Conservation (phyloP, 2,329 filamentous ascomycete species). For the Penicillium sp. region DNA sequence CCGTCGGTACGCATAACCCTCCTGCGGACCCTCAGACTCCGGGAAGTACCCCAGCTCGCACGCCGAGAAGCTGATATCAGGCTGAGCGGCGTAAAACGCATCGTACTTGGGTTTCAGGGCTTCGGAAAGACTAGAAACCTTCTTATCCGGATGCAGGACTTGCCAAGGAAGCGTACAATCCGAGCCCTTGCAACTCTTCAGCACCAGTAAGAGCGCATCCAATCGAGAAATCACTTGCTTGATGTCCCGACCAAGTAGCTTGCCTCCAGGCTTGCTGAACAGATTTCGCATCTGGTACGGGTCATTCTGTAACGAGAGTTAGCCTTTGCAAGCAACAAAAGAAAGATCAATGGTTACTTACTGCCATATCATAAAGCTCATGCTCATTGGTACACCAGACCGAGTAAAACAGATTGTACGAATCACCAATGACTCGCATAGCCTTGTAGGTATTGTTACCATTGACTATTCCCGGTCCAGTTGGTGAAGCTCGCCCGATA, state of each 20-base stretch:
- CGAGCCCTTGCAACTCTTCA: conserved; percentile 62
- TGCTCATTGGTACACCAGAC: conserved; percentile 71
- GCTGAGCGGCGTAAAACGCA: conserved; percentile 56
- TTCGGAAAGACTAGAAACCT: conserved; percentile 56
- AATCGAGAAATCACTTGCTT: conserved; percentile 55
- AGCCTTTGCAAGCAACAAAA: neutral
- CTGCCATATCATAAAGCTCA: conserved; percentile 67
- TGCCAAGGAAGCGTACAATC: conserved; percentile 62
- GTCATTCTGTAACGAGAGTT: conserved; percentile 48
- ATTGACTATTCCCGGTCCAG: conserved; percentile 23
- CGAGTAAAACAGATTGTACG: conserved; percentile 66
- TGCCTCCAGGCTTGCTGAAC: conserved; percentile 13
- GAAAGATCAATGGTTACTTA: conserved; percentile 27
- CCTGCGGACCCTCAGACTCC: conserved; percentile 56
- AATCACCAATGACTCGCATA: conserved; percentile 56
- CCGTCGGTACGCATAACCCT: neutral
- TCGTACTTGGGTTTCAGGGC: conserved; percentile 57
- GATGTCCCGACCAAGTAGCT: conserved; percentile 27
- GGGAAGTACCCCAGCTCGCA: conserved; percentile 63
- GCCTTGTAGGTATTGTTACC: conserved; percentile 65
- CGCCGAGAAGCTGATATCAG: conserved; percentile 55
- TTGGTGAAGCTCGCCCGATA: conserved; percentile 30
- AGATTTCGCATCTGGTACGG: conserved; percentile 57
- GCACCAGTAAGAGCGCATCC: conserved; percentile 62
- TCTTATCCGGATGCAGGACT: conserved; percentile 57